A percentile compares a stretch with the other conserved stretches of the same genome.
Evolutionary conservation across 768 basidiomycete genomes (phyloP).

Genomic region (Hygrocybe coccinea): DNA sequence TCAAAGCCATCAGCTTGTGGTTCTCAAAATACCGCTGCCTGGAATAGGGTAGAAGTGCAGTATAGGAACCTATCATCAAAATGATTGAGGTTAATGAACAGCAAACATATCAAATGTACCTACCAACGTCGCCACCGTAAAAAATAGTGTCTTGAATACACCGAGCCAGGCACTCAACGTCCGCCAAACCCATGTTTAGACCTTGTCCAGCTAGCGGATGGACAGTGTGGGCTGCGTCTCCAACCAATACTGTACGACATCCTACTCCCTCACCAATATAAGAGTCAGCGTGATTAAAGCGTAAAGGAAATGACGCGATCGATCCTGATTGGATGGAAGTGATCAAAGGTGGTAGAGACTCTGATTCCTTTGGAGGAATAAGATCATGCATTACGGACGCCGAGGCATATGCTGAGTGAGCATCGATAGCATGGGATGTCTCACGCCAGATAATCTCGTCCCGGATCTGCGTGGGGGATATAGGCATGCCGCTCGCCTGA

Average conservation of each 20-base stretch:
- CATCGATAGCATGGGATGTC: conserved; percentile 59
- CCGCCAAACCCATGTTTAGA: conserved; percentile 87
- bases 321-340: conserved; percentile 64
- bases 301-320: conserved; percentile 85
- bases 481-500: conserved; percentile 37
- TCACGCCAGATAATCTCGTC: conserved; percentile 74
- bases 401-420: conserved; percentile 59
- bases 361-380: conserved; percentile 57
- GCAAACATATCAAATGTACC: conserved; percentile 19
- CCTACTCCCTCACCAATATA: conserved; percentile 74
- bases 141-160: conserved; percentile 55
- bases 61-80: conserved; percentile 59
- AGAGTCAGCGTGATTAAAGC: conserved; percentile 77
- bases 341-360: conserved; percentile 71
- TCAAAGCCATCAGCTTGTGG: conserved; percentile 75
- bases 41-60: conserved; percentile 69
- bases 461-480: conserved; percentile 47
- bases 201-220: conserved; percentile 97
- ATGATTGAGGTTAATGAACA: not conserved
- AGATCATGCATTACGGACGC: conserved; percentile 27
- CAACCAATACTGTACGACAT: conserved; percentile 78
- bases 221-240: conserved; percentile 92
- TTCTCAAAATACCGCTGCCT: conserved; percentile 81
- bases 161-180: conserved; percentile 67
- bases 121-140: conserved; percentile 81